Base-by-base conservation (phyloP, 2,329 filamentous ascomycete genomes). In the Colletotrichum simmondsii region DNA sequence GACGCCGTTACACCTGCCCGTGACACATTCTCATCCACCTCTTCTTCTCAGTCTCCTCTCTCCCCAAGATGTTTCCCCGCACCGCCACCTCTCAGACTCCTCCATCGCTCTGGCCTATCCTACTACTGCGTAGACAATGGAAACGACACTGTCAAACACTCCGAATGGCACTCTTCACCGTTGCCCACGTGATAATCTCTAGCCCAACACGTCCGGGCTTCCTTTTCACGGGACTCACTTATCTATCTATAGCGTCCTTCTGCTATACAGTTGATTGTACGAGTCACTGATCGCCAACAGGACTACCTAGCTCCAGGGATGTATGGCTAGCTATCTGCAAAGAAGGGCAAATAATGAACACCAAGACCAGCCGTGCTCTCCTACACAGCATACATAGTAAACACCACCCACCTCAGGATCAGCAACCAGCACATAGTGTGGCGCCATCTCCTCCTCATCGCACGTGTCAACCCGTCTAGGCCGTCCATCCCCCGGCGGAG, bases 1-100 rank as follows among this genome's bases (percentile, higher is more conserved):
- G 59, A 61, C 66, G 53, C 42, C 54, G 65, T 72, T 65, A 35
- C 54, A 57, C 32, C 35, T 53, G 53, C 53, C 54, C 30, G 28
- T 54, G 54, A n/a, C 65, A 16, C 22, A 11, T 28, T 19, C n/a
- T n/a, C 42, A 7, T 46, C 65, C 56, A 24, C 28, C n/a, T 56
- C 59, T 59, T 24, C 11, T 30, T 53, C 61, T 65, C 58, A 11
- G 22, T 8, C 49, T 46, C 49, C 24, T 58, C 11, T 30, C 19
- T 19, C 54, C 28, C 28, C 37, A 12, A 49, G 22, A 32, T 62
- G n/a, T 67, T 42, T 19, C 54, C 26, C 24, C 30, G 22, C 35
- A 26, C 35, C 35, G 37, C 59, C 42, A 37, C 28, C 54, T 8
- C 53, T 28, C 35, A 32, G 37, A 61, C n/a, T n/a, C 46, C 19